Percentiles rank a stretch among this genome's conserved stretches.
Evolutionary conservation across 257 asterid species (phyloP).

Genomic region (Plantago ovata): DNA sequence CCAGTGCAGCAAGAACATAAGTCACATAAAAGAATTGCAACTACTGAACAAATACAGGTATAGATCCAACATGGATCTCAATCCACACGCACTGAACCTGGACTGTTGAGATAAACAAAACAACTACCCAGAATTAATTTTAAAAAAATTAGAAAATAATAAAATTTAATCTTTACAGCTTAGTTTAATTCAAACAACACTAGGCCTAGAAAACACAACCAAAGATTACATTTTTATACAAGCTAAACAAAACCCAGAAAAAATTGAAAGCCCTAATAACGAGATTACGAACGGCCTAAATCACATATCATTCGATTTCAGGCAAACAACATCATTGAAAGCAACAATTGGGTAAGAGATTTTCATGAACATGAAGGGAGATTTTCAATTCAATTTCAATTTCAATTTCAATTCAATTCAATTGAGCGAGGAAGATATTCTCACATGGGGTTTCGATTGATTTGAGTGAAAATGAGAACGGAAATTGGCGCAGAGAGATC

Average conservation of each 20-base stretch:
- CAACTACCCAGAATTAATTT: conserved; percentile 29
- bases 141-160: conserved; percentile 10
- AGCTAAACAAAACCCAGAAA: conserved; percentile 24
- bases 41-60: conserved; percentile 23
- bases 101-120: conserved; percentile 36
- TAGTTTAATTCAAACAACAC: conserved; percentile 13
- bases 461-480: conserved; percentile 35
- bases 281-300: conserved; percentile 37
- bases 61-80: conserved; percentile 91
- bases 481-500: conserved; percentile 34
- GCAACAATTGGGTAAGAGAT: conserved; percentile 13
- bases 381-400: conserved; percentile 6
- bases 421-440: conserved; percentile 28
- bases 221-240: conserved; percentile 18
- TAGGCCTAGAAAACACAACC: conserved; percentile 36
- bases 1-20: conserved; percentile 23
- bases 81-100: conserved; percentile 75
- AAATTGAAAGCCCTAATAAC: conserved; percentile 34
- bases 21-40: conserved; percentile 38
- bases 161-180: background rate
- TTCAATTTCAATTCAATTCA: conserved; percentile 6
- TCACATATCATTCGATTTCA: conserved; percentile 23
- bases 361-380: conserved; percentile 19
- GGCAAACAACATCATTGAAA: conserved; percentile 11
- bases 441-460: conserved; percentile 53